Evolutionary conservation across 768 basidiomycete species (phyloP).

Genomic region (Symmetrospora coprosmae): DNA sequence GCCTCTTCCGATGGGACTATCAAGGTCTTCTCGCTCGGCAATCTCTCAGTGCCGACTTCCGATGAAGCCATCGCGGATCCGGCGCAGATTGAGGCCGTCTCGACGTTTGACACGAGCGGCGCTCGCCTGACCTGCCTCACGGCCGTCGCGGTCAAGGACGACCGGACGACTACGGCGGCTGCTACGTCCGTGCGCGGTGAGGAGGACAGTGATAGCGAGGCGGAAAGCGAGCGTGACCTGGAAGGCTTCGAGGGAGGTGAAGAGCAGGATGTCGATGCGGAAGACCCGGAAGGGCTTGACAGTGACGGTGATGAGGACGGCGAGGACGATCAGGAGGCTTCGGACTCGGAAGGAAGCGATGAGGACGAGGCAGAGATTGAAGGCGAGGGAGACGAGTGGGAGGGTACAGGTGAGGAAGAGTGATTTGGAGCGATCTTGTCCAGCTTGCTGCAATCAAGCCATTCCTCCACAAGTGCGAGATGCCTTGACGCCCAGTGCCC

Average conservation of each 20-base stretch:
- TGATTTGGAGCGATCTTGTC: no score
- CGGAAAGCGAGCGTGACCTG: conserved; percentile 29
- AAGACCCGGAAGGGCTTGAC: conserved; percentile 26
- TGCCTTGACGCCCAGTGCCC: no score
- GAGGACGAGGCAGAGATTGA: no score
- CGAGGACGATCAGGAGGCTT: conserved; percentile 7
- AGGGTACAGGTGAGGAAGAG: no score
- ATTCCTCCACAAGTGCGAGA: no score
- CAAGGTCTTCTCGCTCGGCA: conserved; percentile 57
- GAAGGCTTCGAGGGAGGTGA: conserved; percentile 35
- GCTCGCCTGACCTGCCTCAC: conserved; percentile 61
- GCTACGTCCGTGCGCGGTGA: no score
- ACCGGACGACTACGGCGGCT: conserved; percentile 17
- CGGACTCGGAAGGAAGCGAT: no score
- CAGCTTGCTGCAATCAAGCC: no score
- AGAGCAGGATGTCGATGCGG: conserved; percentile 41
- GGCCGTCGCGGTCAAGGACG: conserved; percentile 34
- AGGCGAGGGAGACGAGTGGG: no score
- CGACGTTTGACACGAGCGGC: conserved; percentile 68
- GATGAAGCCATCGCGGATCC: conserved; percentile 30
- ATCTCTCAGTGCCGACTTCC: conserved; percentile 39
- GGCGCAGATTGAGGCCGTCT: conserved; percentile 44
- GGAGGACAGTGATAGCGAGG: conserved; percentile 45
- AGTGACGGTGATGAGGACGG: conserved; percentile 33
- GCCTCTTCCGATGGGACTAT: conserved; percentile 83